Evolutionary conservation across 192 early-diverging fungal genomes (phyloP), one percentile per base, ranked within the genome.

Genomic region (Coemansia sp.): DNA sequence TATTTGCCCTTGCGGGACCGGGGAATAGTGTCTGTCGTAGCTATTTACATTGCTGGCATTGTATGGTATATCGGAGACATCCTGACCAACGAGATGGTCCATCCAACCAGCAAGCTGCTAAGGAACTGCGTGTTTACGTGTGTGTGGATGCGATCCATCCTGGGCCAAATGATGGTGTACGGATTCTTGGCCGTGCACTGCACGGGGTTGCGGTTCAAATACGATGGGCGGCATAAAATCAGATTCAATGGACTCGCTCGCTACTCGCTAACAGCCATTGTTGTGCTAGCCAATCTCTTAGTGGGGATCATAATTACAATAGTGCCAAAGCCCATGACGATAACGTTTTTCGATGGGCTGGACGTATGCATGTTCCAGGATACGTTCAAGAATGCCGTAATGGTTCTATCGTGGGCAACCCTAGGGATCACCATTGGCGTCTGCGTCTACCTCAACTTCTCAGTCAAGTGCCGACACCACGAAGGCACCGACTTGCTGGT

Each of bases 41-140:
- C 70, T 0, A 19, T 76, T 3, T 61, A 66, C n/a, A 3, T 73
- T 11, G 36, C 50, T 3, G 62, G 71, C 9, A 27, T 77, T 1
- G 21, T 77, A 14, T 80, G 72, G 69, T 84, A 66, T 64, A 44
- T 78, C 35, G 78, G 83, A 35, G 83, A 80, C 50, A 53, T 77
- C 16, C 33, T 42, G 0, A 44, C 78, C 24, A 72, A 80, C 51
- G 72, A 72, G 13, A 45, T 84, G 67, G 36, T 79, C 1, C 78
- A 79, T 27, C 51, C 53, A 17, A 14, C 45, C 16, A 62, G 21
- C 29, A 21, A 27, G 4, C 54, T 59, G 10, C 37, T 75, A 1
- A 3, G 10, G 17, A 74, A 72, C 48, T 84, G 83, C 35, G 45
- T 80, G 0, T 64, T 84, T 6, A 62, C 42, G 2, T 64, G 39